phyloP scores from a whole-genome alignment of 1,284 basidiomycete species.

The Fereydounia khargensis region DNA sequence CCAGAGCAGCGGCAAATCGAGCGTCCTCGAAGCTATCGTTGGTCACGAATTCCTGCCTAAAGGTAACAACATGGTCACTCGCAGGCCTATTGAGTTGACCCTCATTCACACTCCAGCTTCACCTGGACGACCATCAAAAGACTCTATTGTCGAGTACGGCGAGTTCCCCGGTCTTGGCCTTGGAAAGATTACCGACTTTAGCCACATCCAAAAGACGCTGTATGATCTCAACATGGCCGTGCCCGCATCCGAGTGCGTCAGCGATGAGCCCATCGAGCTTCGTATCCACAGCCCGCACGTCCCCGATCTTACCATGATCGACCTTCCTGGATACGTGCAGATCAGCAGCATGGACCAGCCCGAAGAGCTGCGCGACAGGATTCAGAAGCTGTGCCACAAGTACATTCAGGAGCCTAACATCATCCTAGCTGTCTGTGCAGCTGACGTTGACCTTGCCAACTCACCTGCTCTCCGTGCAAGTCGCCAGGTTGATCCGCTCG shows the following conservation, averaged over 20 bases:
- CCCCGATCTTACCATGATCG: conserved; percentile 93
- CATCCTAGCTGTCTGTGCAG: conserved; percentile 93
- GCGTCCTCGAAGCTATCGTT: conserved; percentile 93
- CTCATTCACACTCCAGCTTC: conserved; percentile 73
- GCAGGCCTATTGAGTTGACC: conserved; percentile 94
- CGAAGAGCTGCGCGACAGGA: conserved; percentile 89
- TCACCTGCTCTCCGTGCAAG: conserved; percentile 91
- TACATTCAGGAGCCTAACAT: conserved; percentile 98
- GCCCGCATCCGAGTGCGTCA: conserved; percentile 81
- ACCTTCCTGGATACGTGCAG: conserved; percentile 96
- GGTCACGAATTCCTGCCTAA: conserved; percentile 98
- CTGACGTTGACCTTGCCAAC: conserved; percentile 97
- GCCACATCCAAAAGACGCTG: conserved; percentile 83
- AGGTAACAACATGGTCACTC: conserved; percentile 99
- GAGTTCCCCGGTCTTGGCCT: conserved; percentile 88
- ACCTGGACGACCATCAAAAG: conserved; percentile 58
- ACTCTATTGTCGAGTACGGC: conserved; percentile 72
- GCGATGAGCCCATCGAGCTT: conserved; percentile 91
- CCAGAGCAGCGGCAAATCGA: conserved; percentile 96
- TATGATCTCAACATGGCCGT: conserved; percentile 94
- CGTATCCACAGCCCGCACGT: conserved; percentile 93
- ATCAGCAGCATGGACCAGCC: conserved; percentile 93
- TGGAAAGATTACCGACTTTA: conserved; percentile 84
- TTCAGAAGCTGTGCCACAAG: conserved; percentile 81
- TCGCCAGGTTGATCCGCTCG: conserved; percentile 88